Conservation (phyloP, 2,329 filamentous ascomycete species). For the Hypoxylon sp. region DNA sequence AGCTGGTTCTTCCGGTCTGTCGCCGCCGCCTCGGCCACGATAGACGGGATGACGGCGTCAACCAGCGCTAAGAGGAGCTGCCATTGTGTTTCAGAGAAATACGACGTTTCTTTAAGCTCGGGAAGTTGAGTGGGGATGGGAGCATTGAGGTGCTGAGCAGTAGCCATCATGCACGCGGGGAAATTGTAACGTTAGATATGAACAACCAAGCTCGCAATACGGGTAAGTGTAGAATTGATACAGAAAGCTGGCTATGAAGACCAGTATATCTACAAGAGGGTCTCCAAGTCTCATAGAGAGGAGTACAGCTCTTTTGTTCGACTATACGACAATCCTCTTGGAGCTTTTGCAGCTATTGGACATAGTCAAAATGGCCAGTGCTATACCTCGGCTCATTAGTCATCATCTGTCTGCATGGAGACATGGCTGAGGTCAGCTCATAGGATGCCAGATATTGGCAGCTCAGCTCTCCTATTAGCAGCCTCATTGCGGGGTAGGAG, state of each 20-base stretch:
- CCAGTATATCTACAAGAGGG: constrained; percentile 1
- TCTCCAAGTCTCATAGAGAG: background rate
- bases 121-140: constrained; percentile 48
- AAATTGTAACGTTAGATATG: background rate
- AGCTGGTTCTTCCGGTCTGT: constrained; percentile 61
- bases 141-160: constrained; percentile 29
- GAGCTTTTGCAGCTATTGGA: background rate
- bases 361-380: background rate
- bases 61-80: constrained; percentile 67
- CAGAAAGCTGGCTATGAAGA: background rate
- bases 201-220: background rate
- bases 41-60: constrained; percentile 73
- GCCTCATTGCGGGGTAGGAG: constrained; percentile 33
- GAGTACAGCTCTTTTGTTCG: background rate
- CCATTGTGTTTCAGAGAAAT: constrained; percentile 64
- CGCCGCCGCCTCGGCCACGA: constrained; percentile 61
- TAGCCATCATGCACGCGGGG: constrained; percentile 39
- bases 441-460: background rate
- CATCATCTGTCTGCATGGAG: background rate
- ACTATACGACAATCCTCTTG: background rate
- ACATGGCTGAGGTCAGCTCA: background rate
- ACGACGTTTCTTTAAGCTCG: constrained; percentile 39
- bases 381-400: constrained; percentile 16
- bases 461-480: constrained; percentile 15
- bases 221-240: background rate